phyloP scores from a whole-genome alignment of 495 filamentous ascomycete species.

The Penicillium antarcticum region DNA sequence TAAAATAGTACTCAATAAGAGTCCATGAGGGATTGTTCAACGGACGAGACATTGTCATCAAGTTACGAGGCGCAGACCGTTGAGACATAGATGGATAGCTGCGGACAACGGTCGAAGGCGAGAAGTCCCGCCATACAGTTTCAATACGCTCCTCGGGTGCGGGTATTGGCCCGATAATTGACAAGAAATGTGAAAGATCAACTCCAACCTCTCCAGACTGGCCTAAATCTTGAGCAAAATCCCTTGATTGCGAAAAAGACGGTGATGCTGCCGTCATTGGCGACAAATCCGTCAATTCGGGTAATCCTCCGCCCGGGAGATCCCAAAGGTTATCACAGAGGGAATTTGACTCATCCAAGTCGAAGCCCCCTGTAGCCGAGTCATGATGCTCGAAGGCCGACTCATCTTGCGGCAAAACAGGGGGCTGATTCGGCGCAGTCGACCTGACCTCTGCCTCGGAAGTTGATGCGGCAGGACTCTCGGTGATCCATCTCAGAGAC shows the following conservation, averaged over 20 bases:
- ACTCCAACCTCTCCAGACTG: conserved; percentile 19
- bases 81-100: conserved; percentile 30
- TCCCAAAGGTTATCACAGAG: conserved; percentile 38
- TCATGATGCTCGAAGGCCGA: conserved; percentile 3
- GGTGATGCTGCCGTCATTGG: conserved; percentile 12
- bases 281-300: conserved; percentile 34
- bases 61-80: conserved; percentile 19
- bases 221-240: conserved; percentile 25
- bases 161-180: conserved; percentile 21
- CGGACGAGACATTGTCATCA: conserved; percentile 34
- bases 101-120: conserved; percentile 37
- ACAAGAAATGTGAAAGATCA: conserved; percentile 32
- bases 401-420: conserved; percentile 4
- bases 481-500: conserved; percentile 53
- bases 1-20: conserved; percentile 59
- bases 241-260: conserved; percentile 14
- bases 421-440: conserved; percentile 2
- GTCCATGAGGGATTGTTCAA: conserved; percentile 50
- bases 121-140: conserved; percentile 30
- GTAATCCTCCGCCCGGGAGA: conserved; percentile 28
- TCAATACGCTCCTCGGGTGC: conserved; percentile 15
- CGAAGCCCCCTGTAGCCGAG: conserved; percentile 7
- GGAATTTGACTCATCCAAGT: conserved; percentile 15
- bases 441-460: conserved; percentile 8
- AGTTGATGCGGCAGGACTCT: conserved; percentile 22